Evolutionary conservation across 2,329 filamentous ascomycete species (phyloP).

Genomic region (Microcyclospora tardicrescens): DNA sequence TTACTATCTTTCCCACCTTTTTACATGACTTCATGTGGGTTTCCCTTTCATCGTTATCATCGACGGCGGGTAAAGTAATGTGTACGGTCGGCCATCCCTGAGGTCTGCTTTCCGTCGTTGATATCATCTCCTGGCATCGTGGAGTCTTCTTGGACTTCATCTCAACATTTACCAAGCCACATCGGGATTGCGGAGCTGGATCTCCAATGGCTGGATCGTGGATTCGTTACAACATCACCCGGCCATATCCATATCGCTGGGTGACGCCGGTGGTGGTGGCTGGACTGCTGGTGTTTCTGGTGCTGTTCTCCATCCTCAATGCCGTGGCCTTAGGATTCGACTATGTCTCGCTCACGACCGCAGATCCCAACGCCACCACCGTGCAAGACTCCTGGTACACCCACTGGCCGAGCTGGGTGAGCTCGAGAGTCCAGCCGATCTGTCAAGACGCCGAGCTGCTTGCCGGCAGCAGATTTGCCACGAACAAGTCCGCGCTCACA

Average conservation of each 20-base stretch:
- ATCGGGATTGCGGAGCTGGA: too few relatives aligned
- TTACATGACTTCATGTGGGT: too few relatives aligned
- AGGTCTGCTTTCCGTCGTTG: too few relatives aligned
- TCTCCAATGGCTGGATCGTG: neutral
- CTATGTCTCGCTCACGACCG: slow-evolving; percentile 2
- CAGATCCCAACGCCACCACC: slow-evolving; percentile 6
- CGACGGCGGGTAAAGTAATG: too few relatives aligned
- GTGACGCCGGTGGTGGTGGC: slow-evolving; percentile 7
- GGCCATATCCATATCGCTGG: slow-evolving; percentile 7
- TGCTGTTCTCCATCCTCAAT: slow-evolving; percentile 9
- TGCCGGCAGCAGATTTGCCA: slow-evolving; percentile 6
- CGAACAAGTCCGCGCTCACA: slow-evolving; percentile 8
- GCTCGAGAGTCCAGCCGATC: slow-evolving; percentile 4
- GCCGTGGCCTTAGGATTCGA: slow-evolving; percentile 5
- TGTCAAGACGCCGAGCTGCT: slow-evolving; percentile 6
- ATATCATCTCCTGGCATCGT: too few relatives aligned
- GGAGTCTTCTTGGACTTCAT: too few relatives aligned
- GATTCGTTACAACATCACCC: slow-evolving; percentile 6
- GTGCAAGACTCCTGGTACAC: slow-evolving; percentile 1
- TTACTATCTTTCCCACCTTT: too few relatives aligned
- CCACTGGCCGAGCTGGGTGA: slow-evolving; percentile 6
- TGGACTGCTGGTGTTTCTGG: slow-evolving; percentile 2
- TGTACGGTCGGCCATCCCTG: too few relatives aligned
- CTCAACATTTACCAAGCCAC: too few relatives aligned
- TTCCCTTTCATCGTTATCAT: too few relatives aligned